phyloP scores from a whole-genome alignment of 345 rosid genomes.

The Atalantia buxifolia region DNA sequence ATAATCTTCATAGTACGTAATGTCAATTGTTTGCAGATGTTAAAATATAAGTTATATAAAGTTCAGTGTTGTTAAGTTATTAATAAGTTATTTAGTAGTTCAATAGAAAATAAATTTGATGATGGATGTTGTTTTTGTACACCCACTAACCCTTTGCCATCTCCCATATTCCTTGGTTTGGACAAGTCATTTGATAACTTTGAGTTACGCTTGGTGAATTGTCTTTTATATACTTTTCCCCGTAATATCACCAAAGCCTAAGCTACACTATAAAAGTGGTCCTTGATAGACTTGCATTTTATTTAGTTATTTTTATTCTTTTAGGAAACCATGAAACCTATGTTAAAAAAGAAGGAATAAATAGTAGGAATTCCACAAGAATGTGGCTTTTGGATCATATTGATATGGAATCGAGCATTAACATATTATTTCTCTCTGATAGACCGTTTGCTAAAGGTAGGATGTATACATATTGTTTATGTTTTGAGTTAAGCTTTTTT shows the following conservation, averaged over 20 bases:
- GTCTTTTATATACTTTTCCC: not conserved
- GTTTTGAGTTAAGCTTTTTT: not conserved
- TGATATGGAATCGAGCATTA: not conserved
- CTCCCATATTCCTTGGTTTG: not conserved
- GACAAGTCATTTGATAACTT: not conserved
- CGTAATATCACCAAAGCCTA: not conserved
- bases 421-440: not conserved
- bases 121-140: constrained; percentile 2
- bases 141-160: constrained; percentile 1
- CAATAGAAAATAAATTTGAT: not conserved
- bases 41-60: not conserved
- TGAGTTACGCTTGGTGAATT: not conserved
- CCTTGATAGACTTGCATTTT: not conserved
- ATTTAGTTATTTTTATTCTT: not conserved
- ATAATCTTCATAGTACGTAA: constrained; percentile 92
- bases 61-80: not conserved
- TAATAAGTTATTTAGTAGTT: not conserved
- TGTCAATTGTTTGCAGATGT: not conserved
- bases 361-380: not conserved
- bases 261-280: not conserved
- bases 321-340: not conserved
- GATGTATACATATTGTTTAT: not conserved
- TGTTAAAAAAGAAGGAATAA: not conserved
- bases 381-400: not conserved
- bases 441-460: not conserved